A percentile compares a stretch with the other conserved stretches of the same genome.
Conservation (phyloP, 345 rosid species). For the Cardamine occulta region DNA sequence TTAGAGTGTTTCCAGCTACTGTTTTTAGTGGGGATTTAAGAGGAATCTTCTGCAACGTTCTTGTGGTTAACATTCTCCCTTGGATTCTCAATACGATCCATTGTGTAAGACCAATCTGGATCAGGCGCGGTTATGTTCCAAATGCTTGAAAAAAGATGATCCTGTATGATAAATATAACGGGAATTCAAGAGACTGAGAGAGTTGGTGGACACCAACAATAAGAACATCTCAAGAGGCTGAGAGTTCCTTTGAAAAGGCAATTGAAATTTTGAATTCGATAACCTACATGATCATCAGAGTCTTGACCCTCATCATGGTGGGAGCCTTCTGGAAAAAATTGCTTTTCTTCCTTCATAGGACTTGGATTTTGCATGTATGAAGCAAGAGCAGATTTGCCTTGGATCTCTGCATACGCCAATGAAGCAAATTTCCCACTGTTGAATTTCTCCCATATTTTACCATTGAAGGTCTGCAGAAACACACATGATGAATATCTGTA, state of each 20-base stretch:
- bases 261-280: not conserved
- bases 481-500: not conserved
- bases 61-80: slow-evolving; percentile 45
- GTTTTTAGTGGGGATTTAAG: slow-evolving; percentile 15
- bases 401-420: slow-evolving; percentile 90
- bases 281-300: slow-evolving; percentile 61
- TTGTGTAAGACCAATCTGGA: slow-evolving; percentile 77
- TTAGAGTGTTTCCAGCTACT: slow-evolving; percentile 55
- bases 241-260: not conserved
- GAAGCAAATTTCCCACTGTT: slow-evolving; percentile 95
- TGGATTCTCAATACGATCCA: slow-evolving; percentile 61
- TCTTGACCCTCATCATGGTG: slow-evolving; percentile 71
- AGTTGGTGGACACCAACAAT: not conserved
- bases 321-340: slow-evolving; percentile 78
- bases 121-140: slow-evolving; percentile 69
- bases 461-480: slow-evolving; percentile 74
- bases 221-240: not conserved
- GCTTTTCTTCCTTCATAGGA: slow-evolving; percentile 80
- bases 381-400: slow-evolving; percentile 90
- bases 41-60: slow-evolving; percentile 41
- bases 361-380: slow-evolving; percentile 89
- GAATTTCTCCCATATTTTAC: slow-evolving; percentile 96
- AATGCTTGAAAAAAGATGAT: slow-evolving; percentile 62
- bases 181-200: not conserved
- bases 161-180: slow-evolving; percentile 50